phyloP scores from a whole-genome alignment of 2,329 filamentous ascomycete species.

The Colletotrichum spaethianum region DNA sequence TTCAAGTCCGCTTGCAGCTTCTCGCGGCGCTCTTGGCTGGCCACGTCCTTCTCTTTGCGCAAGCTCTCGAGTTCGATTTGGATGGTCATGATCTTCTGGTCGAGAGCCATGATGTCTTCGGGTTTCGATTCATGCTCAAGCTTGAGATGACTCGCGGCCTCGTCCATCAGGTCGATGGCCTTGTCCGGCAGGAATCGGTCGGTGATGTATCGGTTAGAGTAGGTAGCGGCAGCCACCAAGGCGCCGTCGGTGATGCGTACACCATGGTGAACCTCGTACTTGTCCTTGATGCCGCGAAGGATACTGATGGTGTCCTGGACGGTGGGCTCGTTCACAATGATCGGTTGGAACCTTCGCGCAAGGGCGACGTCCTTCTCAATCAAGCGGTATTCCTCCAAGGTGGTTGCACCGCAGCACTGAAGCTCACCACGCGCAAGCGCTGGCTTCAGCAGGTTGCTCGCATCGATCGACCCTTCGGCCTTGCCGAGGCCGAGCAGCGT shows the following conservation, averaged over 20 bases:
- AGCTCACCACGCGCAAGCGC: conserved; percentile 93
- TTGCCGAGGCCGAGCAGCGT: conserved; percentile 93
- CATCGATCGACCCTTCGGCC: conserved; percentile 96
- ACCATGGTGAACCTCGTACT: conserved; percentile 97
- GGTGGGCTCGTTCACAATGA: conserved; percentile 90
- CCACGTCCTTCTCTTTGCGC: conserved; percentile 92
- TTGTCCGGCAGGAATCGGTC: conserved; percentile 97
- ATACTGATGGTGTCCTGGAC: conserved; percentile 97
- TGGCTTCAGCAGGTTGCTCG: conserved; percentile 94
- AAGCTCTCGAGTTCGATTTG: conserved; percentile 97
- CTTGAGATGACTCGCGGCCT: conserved; percentile 90
- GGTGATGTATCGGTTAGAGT: conserved; percentile 96
- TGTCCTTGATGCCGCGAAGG: conserved; percentile 94
- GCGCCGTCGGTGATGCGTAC: conserved; percentile 95
- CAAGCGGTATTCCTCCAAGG: conserved; percentile 88
- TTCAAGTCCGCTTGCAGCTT: conserved; percentile 86
- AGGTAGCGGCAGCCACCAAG: conserved; percentile 90
- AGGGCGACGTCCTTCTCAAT: conserved; percentile 98
- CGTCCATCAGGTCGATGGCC: conserved; percentile 96
- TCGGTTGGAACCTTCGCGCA: conserved; percentile 93
- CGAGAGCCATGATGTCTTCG: conserved; percentile 91
- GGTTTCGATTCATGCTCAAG: conserved; percentile 98
- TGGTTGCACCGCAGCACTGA: conserved; percentile 96
- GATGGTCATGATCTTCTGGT: conserved; percentile 96
- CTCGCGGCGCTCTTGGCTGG: conserved; percentile 88